phyloP scores from a whole-genome alignment of 2,329 filamentous ascomycete species.

The Trichoderma sp. region DNA sequence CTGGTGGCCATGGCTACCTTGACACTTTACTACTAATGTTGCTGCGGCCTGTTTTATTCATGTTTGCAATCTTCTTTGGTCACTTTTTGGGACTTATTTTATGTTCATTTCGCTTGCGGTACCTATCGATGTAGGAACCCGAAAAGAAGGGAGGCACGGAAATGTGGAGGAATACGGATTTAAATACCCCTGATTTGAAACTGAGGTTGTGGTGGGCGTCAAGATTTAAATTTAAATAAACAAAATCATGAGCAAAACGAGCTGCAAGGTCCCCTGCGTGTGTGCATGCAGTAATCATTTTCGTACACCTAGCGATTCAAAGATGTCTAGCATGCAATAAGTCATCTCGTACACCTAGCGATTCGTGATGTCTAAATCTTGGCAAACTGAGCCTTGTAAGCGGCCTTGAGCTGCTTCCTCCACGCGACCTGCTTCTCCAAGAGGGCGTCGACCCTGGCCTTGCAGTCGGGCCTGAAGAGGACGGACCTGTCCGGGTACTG shows the following conservation, averaged over 20 bases:
- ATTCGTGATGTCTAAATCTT: not conserved
- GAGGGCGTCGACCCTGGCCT: conserved; percentile 32
- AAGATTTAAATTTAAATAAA: not conserved
- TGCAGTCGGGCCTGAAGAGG: conserved; percentile 35
- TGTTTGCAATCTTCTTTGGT: not conserved
- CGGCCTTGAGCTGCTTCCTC: conserved; percentile 1
- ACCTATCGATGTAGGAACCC: not conserved
- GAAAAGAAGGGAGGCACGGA: not conserved
- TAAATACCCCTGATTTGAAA: conserved; percentile 1
- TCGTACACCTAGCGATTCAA: not conserved
- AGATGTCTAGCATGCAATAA: not conserved
- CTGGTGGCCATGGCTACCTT: not conserved
- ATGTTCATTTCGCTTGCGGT: conserved; percentile 2
- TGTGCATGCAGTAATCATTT: too few relatives aligned
- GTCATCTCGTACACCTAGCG: not conserved
- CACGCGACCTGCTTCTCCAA: conserved; percentile 24
- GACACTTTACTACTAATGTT: not conserved
- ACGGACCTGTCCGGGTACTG: conserved; percentile 35
- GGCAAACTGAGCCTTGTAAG: conserved; percentile 10
- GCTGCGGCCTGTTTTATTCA: not conserved
- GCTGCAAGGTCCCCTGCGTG: not conserved
- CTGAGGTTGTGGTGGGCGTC: not conserved
- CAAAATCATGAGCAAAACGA: not conserved
- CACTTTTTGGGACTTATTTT: not conserved
- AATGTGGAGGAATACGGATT: conserved; percentile 12